These are phyloP conservation scores for Cylindrotheca closterium DNA, from an alignment of 108 stramenopile genomes.

Conservation along the genomic window DNA sequence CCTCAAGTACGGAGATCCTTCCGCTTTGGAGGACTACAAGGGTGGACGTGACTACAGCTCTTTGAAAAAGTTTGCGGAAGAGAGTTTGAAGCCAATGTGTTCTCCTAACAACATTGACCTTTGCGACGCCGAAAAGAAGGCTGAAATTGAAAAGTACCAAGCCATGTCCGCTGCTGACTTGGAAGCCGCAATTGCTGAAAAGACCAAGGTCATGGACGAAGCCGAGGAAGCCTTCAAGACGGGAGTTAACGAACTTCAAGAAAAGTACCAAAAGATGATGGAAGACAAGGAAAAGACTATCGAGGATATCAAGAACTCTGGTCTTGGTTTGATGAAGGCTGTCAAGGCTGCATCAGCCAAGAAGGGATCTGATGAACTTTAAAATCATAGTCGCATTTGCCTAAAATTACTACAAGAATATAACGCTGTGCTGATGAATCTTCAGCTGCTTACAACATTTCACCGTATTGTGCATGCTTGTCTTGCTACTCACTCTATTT, in stretches of 20 bases:
- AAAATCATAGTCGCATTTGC: too few relatives aligned
- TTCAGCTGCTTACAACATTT: too few relatives aligned
- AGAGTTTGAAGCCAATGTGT: conserved; percentile 66
- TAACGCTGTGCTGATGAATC: too few relatives aligned
- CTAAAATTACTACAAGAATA: too few relatives aligned
- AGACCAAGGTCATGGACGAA: conserved; percentile 68
- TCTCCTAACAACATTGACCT: conserved; percentile 65
- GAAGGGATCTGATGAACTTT: conserved; percentile 60
- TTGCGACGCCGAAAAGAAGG: conserved; percentile 76
- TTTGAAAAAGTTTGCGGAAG: conserved; percentile 71
- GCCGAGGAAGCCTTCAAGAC: conserved; percentile 67
- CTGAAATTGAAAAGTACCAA: conserved; percentile 65
- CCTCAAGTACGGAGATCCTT: conserved; percentile 75
- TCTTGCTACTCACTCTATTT: too few relatives aligned
- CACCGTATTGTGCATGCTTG: too few relatives aligned
- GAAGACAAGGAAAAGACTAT: conserved; percentile 71
- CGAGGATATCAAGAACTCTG: conserved; percentile 77
- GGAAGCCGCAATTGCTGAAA: conserved; percentile 51
- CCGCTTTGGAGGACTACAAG: conserved; percentile 78
- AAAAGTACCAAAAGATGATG: conserved; percentile 54
- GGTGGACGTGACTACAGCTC: conserved; percentile 68
- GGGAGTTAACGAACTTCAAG: conserved; percentile 71
- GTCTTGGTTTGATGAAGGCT: conserved; percentile 87
- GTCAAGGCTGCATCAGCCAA: conserved; percentile 64
- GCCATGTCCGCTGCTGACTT: conserved; percentile 56